Percentiles rank a stretch among this genome's conserved stretches.
These are phyloP conservation scores for Claviceps arundinis DNA, from an alignment of 2,329 filamentous ascomycete genomes.

Conservation along the genomic window DNA sequence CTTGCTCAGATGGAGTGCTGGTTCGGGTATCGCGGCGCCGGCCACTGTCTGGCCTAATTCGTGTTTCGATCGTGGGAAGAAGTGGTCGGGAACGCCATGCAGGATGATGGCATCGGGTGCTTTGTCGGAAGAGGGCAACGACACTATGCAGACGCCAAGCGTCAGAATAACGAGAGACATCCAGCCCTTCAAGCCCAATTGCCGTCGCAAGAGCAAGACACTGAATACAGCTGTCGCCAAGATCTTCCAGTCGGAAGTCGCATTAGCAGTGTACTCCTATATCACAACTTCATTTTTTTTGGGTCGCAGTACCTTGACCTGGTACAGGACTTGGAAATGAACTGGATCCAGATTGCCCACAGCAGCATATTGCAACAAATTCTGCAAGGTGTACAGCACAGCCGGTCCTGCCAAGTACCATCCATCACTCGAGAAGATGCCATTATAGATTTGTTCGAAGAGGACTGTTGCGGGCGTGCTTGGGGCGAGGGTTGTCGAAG, in stretches of 20 bases:
- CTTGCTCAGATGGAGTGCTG: slow-evolving; percentile 27
- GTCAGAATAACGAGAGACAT: slow-evolving; percentile 66
- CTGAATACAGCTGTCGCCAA: slow-evolving; percentile 82
- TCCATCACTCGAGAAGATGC: slow-evolving; percentile 78
- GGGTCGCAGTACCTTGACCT: slow-evolving; percentile 55
- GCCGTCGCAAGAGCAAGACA: slow-evolving; percentile 59
- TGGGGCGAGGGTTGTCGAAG: slow-evolving; percentile 62
- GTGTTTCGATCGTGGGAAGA: slow-evolving; percentile 69
- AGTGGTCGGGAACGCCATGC: slow-evolving; percentile 49
- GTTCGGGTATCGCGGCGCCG: slow-evolving; percentile 9
- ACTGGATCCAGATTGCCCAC: slow-evolving; percentile 84
- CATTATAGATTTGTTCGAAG: slow-evolving; percentile 64
- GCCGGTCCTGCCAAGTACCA: slow-evolving; percentile 93
- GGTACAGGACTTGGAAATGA: slow-evolving; percentile 86
- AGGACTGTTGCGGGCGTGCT: slow-evolving; percentile 70
- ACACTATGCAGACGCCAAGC: slow-evolving; percentile 72
- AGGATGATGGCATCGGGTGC: slow-evolving; percentile 45
- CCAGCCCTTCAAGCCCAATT: slow-evolving; percentile 65
- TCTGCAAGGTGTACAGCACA: slow-evolving; percentile 78
- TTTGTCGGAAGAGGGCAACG: slow-evolving; percentile 51
- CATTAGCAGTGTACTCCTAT: no score
- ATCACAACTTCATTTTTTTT: neutral
- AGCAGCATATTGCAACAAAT: slow-evolving; percentile 85
- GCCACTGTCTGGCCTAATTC: slow-evolving; percentile 48
- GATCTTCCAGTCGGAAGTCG: slow-evolving; percentile 35